Evolutionary conservation across 495 filamentous ascomycete species (phyloP).

Genomic region (Aspergillus olivimuriae): DNA sequence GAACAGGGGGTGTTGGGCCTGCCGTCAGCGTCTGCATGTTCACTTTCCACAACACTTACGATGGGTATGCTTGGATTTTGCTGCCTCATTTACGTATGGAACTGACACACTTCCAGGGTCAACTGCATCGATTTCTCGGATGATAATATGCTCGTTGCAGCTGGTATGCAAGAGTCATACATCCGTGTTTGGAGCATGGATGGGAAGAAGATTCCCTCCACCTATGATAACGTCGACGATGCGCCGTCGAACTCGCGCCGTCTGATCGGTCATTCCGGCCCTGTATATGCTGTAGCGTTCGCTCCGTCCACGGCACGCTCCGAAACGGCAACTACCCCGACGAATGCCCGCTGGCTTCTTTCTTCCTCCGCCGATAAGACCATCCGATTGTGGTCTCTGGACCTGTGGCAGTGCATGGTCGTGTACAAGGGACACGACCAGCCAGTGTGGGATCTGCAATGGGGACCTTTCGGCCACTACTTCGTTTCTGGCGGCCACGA

Average conservation of each 20-base stretch:
- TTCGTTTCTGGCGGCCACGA: conserved; percentile 84
- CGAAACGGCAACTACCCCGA: conserved; percentile 44
- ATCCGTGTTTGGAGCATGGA: conserved; percentile 89
- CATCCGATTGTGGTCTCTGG: conserved; percentile 86
- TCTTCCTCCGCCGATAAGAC: conserved; percentile 84
- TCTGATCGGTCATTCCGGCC: conserved; percentile 84
- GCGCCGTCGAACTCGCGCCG: conserved; percentile 64
- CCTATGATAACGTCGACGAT: conserved; percentile 36
- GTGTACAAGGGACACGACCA: conserved; percentile 88
- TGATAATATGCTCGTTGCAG: conserved; percentile 76
- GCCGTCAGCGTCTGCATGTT: conserved; percentile 88
- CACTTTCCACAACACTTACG: conserved; percentile 93
- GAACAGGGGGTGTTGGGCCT: conserved; percentile 72
- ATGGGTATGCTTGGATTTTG: conserved; percentile 56
- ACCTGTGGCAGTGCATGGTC: conserved; percentile 81
- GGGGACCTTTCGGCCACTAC: conserved; percentile 94
- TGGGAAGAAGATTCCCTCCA: conserved; percentile 55
- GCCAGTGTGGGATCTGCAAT: conserved; percentile 80
- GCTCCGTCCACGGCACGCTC: conserved; percentile 63
- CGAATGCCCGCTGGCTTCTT: conserved; percentile 66
- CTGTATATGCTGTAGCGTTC: conserved; percentile 85
- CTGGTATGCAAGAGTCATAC: conserved; percentile 86
- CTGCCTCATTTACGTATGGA: neutral
- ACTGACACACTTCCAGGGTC: conserved; percentile 49
- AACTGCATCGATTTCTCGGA: conserved; percentile 91